Base-by-base conservation (phyloP, 176 grass and related monocot genomes). In the Eragrostis nindensis region DNA sequence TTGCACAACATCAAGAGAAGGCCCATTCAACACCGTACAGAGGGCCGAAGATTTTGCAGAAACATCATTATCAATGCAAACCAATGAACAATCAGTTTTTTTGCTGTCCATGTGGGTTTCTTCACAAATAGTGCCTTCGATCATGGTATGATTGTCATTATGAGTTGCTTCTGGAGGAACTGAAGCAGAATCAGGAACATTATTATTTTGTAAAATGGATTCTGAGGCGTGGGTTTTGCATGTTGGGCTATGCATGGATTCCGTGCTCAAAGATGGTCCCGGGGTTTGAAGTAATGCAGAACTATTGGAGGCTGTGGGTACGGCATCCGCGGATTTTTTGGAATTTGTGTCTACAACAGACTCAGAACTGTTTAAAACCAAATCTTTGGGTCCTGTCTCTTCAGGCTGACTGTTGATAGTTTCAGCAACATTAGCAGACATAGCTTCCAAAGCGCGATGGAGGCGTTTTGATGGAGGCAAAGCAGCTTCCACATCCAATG, bases 391-490 rank as follows among this genome's bases (percentile, higher is more conserved):
- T 41, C 71, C 74, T 73, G 57, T 76, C 29, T 46, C 83, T 82
- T 91, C 79, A 74, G 82, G 64, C 41, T 63, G 52, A 81, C 80
- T 81, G 75, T 46, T 76, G 62, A n/a, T 81, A 80, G 83, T 82
- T 90, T 93, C 90, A 24, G 80, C 90, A 79, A 89, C 88, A 89
- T 98, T 93, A 75, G 96, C 96, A 59, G 86, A 98, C 96, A 98
- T 98, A 49, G 96, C 96, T 87, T 98, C 92, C 78, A 98, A 87
- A 26, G 96, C 96, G 71, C 92, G 90, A 74, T 98, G 96, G 70
- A 98, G 88, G n/a, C 96, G 92, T 93, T 98, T 98, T 57, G 96
- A 98, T 82, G 96, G 96, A 88, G 96, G 96, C 62, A 98, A 95
- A 81, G 96, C 96, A 80, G 96, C 88, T 93, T 98, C 94, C 74